Base-by-base conservation (phyloP, 2,329 filamentous ascomycete genomes). In the Didymosphaeria variabile region DNA sequence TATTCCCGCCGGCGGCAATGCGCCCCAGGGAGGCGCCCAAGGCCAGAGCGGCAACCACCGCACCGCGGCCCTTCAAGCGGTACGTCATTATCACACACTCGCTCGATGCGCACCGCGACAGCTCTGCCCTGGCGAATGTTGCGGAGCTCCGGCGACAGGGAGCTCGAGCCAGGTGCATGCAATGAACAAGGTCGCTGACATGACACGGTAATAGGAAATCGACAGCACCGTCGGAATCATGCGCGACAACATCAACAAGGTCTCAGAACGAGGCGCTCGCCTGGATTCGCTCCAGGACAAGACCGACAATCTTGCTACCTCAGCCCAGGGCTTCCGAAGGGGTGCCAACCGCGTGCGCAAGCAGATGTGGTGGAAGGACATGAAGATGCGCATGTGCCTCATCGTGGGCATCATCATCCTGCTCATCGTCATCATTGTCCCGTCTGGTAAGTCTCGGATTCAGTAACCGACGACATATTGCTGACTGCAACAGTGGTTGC, bases 341-440 rank as follows among this genome's bases (percentile, higher is more conserved):
- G 94, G 95, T 67, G 95, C 96, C 81, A 99, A 98, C 85, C 87
- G 93, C 73, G 94, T 99, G 72, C 90, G 95, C 80, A 84, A 84
- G 81, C 90, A 97, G 82, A 98, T 98, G 94, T 98, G 94, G 94
- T 98, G 94, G 94, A 98, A 98, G 87, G 94, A 98, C 78, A 97
- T 97, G 93, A 98, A 98, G 89, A 99, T 99, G 95, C 90, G 95
- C 80, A 95, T 97, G 86, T 98, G 94, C 83, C 85, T 99, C 72
- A 91, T 97, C 77, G 86, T 90, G 61, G 95, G 94, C 75, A 91
- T 99, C 81, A 91, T 98, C 79, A 87, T 98, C 71, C 86, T 99
- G 72, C 87, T 99, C 70, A 84, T 97, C 71, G 88, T 99, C 80
- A 98, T 99, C 79, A 95, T 99, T 76, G 89, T 98, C 71, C 95